Base-by-base conservation (phyloP, 2,329 filamentous ascomycete genomes). In the Hypoxylon rubiginosum region DNA sequence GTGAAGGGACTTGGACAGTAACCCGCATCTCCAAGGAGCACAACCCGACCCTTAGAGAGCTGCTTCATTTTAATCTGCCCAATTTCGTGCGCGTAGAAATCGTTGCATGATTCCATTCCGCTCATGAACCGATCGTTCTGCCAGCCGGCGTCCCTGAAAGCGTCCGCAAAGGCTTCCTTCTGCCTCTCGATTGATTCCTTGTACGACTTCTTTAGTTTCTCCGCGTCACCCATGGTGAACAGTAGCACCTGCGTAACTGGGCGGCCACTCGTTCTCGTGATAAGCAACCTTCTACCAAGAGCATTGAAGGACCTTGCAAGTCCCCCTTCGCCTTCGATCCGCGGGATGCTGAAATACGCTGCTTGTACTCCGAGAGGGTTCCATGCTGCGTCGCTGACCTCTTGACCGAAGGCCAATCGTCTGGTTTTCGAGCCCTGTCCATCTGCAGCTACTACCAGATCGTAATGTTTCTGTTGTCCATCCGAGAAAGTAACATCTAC, bases 381-480 rank as follows among this genome's bases (percentile, higher is more conserved):
- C 10, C 75, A 66, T 2, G 68, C 52, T 10, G 72, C 65, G 7
- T 73, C 65, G 39, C 72, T 72, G 15, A 72, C 68, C 1, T 70
- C 70, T 8, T 57, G 28, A 2, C 76, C 77, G 62, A 77, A 69
- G 10, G 79, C 77, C 19, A 77, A 72, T n/a, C 72, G 77, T 17
- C 83, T 78, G 4, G 82, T 80, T 26, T 77, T 78, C 3, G 83
- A 86, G 3, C 80, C 77, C 28, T 82, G 79, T 0, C 86, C 86
- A 67, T 88, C 85, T 6, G 85, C 84, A 9, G 81, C 85, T 45
- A 88, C 80, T 0, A 88, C 73, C 0, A 88, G 61, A 67, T 88
- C 85, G 61, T 79, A 88, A 0, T 69, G 71, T 9, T 79, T 76
- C 4, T 65, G 74, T 9, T 74, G 67, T 0, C 83, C 82, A 60